Evolutionary conservation across 148 eudicot species (phyloP), one percentile per base, ranked within the genome.

Genomic region (Silene latifolia): DNA sequence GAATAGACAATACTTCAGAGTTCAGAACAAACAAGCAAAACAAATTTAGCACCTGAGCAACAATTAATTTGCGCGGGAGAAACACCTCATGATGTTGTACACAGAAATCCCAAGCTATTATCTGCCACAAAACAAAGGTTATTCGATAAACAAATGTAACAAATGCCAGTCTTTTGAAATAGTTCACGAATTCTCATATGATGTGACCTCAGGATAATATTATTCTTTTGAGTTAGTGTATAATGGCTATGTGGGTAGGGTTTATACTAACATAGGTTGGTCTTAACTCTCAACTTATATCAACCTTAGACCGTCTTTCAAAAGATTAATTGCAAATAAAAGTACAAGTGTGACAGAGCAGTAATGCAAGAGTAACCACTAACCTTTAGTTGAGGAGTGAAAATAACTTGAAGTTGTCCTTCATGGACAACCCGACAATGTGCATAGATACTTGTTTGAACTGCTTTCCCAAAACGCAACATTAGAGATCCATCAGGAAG

Each of bases 91-190:
- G 92, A 67, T 35, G 51, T 19, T 59, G 79, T 3, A 87, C 80
- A 73, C 97, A 91, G 68, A 89, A 91, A 68, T 84, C 87, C 97
- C 97, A 91, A 29, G 85, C 82, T 60, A 79, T 60, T 48, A 92
- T 92, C 97, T 92, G 69, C 71, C 19, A 21, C 3, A 2, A 14
- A 66, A n/a, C 54, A 13, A 13, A 7, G 54, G 17, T 48, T 10
- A 48, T 0, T 48, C 17, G 4, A 48, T 48, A 48, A 48, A 48
- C 15, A 48, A 48, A 48, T 17, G 54, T 48, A 48, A 48, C 54
- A 48, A 0, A 21, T 19, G 23, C 10, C 4, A 20, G 63, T 21
- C 29, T 20, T 60, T 23, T 3, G 27, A 60, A 60, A 60, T 21
- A 8, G 24, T 32, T 32, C 35, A 32, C 35, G 3, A 32, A 39